These are phyloP conservation scores for Fusarium keratoplasticum DNA, from an alignment of 2,329 filamentous ascomycete genomes.

Conservation along the genomic window DNA sequence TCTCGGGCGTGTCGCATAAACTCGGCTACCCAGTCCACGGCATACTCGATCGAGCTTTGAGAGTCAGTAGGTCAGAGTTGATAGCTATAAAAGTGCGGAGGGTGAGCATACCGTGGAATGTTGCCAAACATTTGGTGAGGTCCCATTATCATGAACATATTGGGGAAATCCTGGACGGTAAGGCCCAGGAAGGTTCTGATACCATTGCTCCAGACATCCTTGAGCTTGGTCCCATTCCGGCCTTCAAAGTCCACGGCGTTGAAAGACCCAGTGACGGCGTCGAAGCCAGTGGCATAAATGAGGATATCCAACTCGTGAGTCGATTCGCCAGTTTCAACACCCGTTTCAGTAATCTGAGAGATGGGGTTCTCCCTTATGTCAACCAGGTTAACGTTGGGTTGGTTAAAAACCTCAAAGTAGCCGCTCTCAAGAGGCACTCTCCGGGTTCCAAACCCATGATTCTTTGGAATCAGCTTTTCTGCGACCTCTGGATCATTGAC, in stretches of 20 bases:
- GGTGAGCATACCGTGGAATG: constrained; percentile 47
- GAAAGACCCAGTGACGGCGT: constrained; percentile 47
- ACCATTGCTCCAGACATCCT: constrained; percentile 52
- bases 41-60: constrained; percentile 51
- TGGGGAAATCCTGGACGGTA: constrained; percentile 56
- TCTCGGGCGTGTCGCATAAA: constrained; percentile 49
- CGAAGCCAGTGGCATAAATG: constrained; percentile 39
- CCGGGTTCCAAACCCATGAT: constrained; percentile 18
- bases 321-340: constrained; percentile 18
- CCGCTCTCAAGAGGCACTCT: constrained; percentile 21
- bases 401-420: constrained; percentile 26
- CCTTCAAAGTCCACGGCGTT: constrained; percentile 57
- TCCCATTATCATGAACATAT: constrained; percentile 61
- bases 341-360: constrained; percentile 24
- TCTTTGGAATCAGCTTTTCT: constrained; percentile 25
- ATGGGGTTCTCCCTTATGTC: constrained; percentile 31
- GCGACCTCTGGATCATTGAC: constrained; percentile 19
- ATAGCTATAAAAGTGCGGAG: neutral
- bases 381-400: constrained; percentile 22
- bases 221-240: constrained; percentile 52
- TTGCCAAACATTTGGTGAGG: constrained; percentile 59
- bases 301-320: constrained; percentile 34
- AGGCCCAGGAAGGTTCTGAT: constrained; percentile 57
- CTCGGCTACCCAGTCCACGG: constrained; percentile 52
- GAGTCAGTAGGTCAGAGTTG: neutral